These are phyloP conservation scores for Ilyonectria robusta DNA, from an alignment of 2,329 filamentous ascomycete species.

Conservation along the genomic window DNA sequence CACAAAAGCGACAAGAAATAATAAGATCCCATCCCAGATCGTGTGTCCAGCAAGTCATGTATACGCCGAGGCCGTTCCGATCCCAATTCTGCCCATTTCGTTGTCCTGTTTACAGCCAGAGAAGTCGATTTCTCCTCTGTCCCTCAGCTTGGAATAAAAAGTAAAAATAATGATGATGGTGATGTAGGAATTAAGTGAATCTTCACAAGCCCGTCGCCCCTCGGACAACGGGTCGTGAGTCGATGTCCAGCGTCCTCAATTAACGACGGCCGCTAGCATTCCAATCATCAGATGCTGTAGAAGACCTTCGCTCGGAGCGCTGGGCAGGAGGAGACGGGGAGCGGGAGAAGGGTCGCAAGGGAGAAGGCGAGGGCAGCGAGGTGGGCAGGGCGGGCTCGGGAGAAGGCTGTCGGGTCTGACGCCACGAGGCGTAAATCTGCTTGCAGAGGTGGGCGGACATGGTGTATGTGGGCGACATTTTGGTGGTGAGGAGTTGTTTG, in stretches of 20 bases:
- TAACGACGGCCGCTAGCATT: conserved; percentile 39
- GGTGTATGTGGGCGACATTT: conserved; percentile 72
- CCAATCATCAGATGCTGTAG: conserved; percentile 47
- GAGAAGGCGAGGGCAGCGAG: conserved; percentile 46
- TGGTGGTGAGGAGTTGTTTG: conserved; percentile 34
- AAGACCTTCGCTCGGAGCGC: conserved; percentile 44
- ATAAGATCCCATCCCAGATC: conserved; percentile 18
- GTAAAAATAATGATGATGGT: not conserved
- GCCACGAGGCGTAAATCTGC: conserved; percentile 72
- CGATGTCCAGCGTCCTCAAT: not conserved
- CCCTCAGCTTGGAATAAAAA: not conserved
- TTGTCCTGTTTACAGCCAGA: not conserved
- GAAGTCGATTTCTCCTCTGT: conserved; percentile 20
- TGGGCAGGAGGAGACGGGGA: conserved; percentile 46
- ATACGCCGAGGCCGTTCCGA: conserved; percentile 27
- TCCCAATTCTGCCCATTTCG: conserved; percentile 23
- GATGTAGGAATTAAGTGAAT: conserved; percentile 11
- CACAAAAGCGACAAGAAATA: conserved; percentile 6
- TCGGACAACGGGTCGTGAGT: not conserved
- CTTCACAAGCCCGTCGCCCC: not conserved
- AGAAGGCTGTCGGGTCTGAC: conserved; percentile 61
- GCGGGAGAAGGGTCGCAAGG: conserved; percentile 44
- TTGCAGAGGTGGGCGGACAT: conserved; percentile 74
- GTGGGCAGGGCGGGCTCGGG: conserved; percentile 51
- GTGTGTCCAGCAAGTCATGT: conserved; percentile 16